Evolutionary conservation across 2,329 filamentous ascomycete species (phyloP), one percentile per base, ranked within the genome.

Genomic region (Alternaria triticimaculans): DNA sequence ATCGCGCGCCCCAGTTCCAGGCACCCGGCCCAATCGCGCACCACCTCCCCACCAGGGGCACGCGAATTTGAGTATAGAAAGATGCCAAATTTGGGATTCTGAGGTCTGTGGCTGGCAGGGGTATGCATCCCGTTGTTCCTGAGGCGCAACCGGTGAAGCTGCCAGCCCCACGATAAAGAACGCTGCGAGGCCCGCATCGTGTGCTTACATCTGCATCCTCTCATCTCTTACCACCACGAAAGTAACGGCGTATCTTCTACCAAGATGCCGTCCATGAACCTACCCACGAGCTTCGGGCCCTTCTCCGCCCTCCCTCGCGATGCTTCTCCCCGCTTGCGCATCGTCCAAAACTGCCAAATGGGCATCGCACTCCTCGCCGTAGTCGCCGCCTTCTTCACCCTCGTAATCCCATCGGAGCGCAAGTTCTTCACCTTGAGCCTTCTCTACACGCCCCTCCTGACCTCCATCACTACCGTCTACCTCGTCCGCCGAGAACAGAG

Each of bases 341-440:
- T 60, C 12, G 49, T 75, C 23, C 73, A 74, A 41, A 44, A 60
- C 41, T 65, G 63, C 50, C 73, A 74, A 43, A 26, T 71, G 20
- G 30, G 58, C 41, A 60, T 74, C 28, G 55, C 67, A 26, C 10
- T 30, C 41, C 53, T 72, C n/a, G 69, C 65, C 6, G n/a, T 58
- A 7, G 5, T 73, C 21, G 66, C 65, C n/a, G 59, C 60, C 12
- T 62, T 74, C 41, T 56, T 72, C 44, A 62, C 70, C 23, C 64
- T 68, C 37, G 58, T 73, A 10, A 51, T 73, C n/a, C 72, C 71
- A 1, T 51, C 48, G 30, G 66, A 66, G 58, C 63, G 66, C 55
- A 71, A 69, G 55, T 53, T 60, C 7, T 74, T 75, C 58, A 72
- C 71, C 2, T 72, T 74, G 48, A 66, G 71, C 20, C 66, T 74